Evolutionary conservation across 2,329 filamentous ascomycete genomes (phyloP).

Genomic region (Ramularia endophylla): DNA sequence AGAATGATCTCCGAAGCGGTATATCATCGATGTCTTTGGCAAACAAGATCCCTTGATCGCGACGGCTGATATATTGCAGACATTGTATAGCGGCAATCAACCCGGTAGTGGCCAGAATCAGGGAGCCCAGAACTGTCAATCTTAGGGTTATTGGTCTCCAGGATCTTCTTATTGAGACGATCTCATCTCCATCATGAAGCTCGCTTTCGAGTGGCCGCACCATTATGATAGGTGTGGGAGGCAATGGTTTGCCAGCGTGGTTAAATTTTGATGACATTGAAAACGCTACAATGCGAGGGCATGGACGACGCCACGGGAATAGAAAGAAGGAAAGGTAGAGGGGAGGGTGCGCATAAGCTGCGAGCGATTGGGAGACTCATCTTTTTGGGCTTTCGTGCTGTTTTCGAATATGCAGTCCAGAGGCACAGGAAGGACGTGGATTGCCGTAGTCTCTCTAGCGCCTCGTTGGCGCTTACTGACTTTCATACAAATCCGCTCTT

Average conservation of each 20-base stretch:
- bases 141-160: conserved; percentile 38
- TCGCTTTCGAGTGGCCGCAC: neutral
- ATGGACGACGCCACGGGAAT: too few relatives aligned
- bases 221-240: neutral
- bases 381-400: too few relatives aligned
- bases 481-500: too few relatives aligned
- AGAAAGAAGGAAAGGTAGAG: too few relatives aligned
- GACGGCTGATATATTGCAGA: conserved; percentile 37
- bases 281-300: too few relatives aligned
- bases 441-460: too few relatives aligned
- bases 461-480: too few relatives aligned
- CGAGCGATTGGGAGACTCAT: too few relatives aligned
- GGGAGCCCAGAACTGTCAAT: conserved; percentile 32
- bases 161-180: neutral
- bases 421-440: too few relatives aligned
- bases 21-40: conserved; percentile 34
- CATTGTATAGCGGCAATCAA: conserved; percentile 44
- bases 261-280: neutral
- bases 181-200: neutral
- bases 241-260: neutral
- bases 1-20: conserved; percentile 31
- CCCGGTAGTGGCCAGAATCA: conserved; percentile 28
- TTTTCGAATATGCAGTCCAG: too few relatives aligned
- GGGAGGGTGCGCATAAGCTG: too few relatives aligned
- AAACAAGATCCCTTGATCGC: conserved; percentile 40